Base-by-base conservation (phyloP, 768 basidiomycete genomes). In the Ramaria sp. region DNA sequence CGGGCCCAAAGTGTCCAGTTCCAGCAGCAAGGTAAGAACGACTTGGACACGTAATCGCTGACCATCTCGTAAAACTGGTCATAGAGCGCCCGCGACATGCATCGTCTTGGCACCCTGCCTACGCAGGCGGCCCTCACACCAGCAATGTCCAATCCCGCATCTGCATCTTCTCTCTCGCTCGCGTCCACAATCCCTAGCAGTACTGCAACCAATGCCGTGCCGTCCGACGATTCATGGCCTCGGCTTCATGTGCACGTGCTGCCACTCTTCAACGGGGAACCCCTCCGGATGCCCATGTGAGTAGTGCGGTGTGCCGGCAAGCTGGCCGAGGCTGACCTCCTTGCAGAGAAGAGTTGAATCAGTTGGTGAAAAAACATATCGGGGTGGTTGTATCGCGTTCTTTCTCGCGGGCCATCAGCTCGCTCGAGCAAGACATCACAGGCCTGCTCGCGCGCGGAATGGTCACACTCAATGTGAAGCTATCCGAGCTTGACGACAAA, bases 191-290 rank as follows among this genome's bases (percentile, higher is more conserved):
- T 70, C 5, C 67, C 65, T 51, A 67, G 68, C 47, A 65, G 71
- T 5, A 38, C 57, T 16, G 52, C 15, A n/a, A 58, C 45, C 57
- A 20, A 59, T 61, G 3, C 52, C 64, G 16, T 58, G 58, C 61
- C 47, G 57, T 48, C 50, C 25, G 51, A 8, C 63, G 1, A 71
- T 60, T 87, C 92, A 10, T 95, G 91, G 91, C 79, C 81, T 48
- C 71, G 81, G 22, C 69, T 97, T 20, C 88, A 93, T 66, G 82
- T 94, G 30, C 82, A 90, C 64, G 85, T 96, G 32, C 71, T 97
- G 3, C 93, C 93, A 1, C 68, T 95, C 3, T 97, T 97, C 72
- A 94, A 94, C 50, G 88, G 91, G 34, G 88, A 93, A 63, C 84
- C 86, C 2, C 74, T 97, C 18, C 77, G 83, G 57, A 78, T 85